Percentiles rank a stretch among this genome's conserved stretches.
Evolutionary conservation across 805 yeast genomes (phyloP).

Genomic region (Myxozyma neotropica): DNA sequence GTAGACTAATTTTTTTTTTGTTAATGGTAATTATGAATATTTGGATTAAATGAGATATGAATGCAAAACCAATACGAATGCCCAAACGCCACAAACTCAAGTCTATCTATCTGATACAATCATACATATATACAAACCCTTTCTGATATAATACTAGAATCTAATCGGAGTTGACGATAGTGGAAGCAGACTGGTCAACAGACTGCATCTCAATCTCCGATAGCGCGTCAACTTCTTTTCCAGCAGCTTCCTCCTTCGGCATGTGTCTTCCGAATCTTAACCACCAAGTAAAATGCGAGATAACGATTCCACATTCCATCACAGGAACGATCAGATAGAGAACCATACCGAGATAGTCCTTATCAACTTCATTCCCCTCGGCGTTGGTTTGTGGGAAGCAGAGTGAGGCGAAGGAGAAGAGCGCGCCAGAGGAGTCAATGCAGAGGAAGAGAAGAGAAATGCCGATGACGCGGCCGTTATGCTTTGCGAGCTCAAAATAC

Average conservation of each 20-base stretch:
- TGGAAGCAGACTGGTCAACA: not conserved
- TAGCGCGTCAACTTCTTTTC: not conserved
- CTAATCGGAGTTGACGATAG: too few relatives aligned
- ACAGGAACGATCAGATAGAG: constrained; percentile 73
- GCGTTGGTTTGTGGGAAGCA: constrained; percentile 46
- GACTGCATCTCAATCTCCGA: not conserved
- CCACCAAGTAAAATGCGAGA: constrained; percentile 51
- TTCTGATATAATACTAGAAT: too few relatives aligned
- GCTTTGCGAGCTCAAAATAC: constrained; percentile 76
- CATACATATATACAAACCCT: too few relatives aligned
- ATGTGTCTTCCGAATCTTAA: constrained; percentile 18
- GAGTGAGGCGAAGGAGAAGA: constrained; percentile 69
- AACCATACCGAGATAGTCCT: constrained; percentile 75
- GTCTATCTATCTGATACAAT: too few relatives aligned
- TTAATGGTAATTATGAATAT: not conserved
- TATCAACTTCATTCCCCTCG: constrained; percentile 38
- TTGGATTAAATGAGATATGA: too few relatives aligned
- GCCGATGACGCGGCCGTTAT: constrained; percentile 85
- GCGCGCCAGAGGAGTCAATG: constrained; percentile 81
- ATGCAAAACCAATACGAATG: too few relatives aligned
- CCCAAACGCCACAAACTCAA: too few relatives aligned
- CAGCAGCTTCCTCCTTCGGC: not conserved
- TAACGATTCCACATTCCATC: constrained; percentile 75
- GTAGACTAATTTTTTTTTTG: not conserved
- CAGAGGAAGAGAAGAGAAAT: constrained; percentile 77